phyloP scores from a whole-genome alignment of 2,329 filamentous ascomycete species.

The Ophioceras dolichostomum region DNA sequence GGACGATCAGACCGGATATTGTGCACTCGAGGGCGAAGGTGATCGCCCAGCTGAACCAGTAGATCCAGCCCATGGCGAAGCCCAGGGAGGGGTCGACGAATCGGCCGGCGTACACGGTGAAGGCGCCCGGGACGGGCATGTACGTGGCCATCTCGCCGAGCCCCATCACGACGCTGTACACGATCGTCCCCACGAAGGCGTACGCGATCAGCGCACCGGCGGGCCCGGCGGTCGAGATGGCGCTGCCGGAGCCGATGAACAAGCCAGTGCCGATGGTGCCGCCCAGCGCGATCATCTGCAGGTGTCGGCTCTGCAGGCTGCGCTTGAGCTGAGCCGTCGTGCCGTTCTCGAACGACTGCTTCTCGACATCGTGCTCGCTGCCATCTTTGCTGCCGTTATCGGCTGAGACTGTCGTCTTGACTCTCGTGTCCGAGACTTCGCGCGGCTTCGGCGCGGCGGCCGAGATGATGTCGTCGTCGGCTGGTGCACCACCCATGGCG shows the following conservation, averaged over 20 bases:
- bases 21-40: conserved; percentile 53
- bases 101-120: conserved; percentile 63
- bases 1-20: conserved; percentile 60
- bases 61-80: conserved; percentile 73
- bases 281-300: conserved; percentile 55
- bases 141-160: conserved; percentile 66
- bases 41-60: conserved; percentile 55
- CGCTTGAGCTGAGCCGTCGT: conserved; percentile 26
- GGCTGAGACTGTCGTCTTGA: too few species aligned
- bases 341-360: conserved; percentile 2
- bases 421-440: too few species aligned
- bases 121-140: conserved; percentile 64
- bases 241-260: conserved; percentile 33
- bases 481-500: too few species aligned
- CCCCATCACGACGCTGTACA: conserved; percentile 63
- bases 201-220: conserved; percentile 57
- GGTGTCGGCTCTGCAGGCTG: conserved; percentile 46
- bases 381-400: too few species aligned
- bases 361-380: too few species aligned
- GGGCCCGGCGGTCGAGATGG: conserved; percentile 57
- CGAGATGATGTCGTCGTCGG: too few species aligned
- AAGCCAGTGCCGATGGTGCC: conserved; percentile 49
- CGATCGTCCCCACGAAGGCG: conserved; percentile 55
- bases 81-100: conserved; percentile 63
- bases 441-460: too few species aligned